Conservation (phyloP, 106 monocot genomes). For the Dendrobium officinale region DNA sequence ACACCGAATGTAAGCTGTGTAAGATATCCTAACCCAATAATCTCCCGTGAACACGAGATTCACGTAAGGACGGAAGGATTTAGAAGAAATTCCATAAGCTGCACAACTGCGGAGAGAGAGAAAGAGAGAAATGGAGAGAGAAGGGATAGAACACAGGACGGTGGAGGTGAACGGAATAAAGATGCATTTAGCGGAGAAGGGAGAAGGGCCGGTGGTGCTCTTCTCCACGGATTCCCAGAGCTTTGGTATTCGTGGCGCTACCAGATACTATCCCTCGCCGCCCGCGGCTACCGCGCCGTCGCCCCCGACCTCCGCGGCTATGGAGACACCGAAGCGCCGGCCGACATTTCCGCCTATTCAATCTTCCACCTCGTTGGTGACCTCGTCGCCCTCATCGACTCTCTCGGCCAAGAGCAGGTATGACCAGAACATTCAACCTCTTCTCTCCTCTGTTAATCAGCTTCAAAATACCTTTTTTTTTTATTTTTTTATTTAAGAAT, state of each 20-base stretch:
- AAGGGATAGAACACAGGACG: not conserved
- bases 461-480: not conserved
- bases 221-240: conserved; percentile 37
- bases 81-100: too few species aligned
- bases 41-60: too few species aligned
- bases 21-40: too few species aligned
- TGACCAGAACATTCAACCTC: not conserved
- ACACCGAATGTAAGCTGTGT: too few species aligned
- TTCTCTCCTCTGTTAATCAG: too few species aligned
- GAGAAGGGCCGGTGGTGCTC: too few species aligned
- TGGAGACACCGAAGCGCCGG: conserved; percentile 42
- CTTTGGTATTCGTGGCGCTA: conserved; percentile 51
- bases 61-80: too few species aligned
- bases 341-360: conserved; percentile 13
- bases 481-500: too few species aligned
- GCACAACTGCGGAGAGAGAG: too few species aligned
- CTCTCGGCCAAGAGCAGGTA: conserved; percentile 41
- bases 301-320: conserved; percentile 65
- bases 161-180: not conserved
- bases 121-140: not conserved
- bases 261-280: conserved; percentile 32
- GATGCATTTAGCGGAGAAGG: too few species aligned
- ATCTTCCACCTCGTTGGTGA: conserved; percentile 38
- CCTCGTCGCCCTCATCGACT: conserved; percentile 33
- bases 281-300: conserved; percentile 37